Evolutionary conservation across 345 rosid species (phyloP).

Genomic region (Pistacia integerrima): DNA sequence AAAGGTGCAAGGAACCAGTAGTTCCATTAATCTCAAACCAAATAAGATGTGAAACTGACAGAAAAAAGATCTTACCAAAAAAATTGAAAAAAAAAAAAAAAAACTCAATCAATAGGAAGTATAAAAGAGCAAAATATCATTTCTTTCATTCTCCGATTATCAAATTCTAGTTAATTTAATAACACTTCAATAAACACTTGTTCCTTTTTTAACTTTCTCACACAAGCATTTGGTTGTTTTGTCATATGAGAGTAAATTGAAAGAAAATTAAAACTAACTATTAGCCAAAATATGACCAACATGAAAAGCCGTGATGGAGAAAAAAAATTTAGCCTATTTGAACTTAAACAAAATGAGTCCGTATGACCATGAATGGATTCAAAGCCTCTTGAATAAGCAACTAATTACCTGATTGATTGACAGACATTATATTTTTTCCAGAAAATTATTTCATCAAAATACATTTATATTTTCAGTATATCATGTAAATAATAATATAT

Average conservation of each 20-base stretch:
- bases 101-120: neutral
- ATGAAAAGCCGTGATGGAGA: neutral
- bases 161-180: too few species aligned
- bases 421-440: too few species aligned
- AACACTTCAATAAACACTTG: too few species aligned
- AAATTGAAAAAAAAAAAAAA: neutral
- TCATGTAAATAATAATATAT: too few species aligned
- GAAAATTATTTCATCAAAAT: too few species aligned
- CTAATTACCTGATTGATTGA: neutral
- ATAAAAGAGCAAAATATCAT: too few species aligned
- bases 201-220: too few species aligned
- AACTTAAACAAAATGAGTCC: neutral
- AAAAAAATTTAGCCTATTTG: neutral
- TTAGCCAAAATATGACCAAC: neutral
- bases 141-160: too few species aligned
- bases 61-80: neutral
- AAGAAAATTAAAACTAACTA: neutral
- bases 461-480: too few species aligned
- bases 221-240: neutral
- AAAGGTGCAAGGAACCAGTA: constrained; percentile 9
- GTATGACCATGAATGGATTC: neutral
- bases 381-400: neutral
- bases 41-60: neutral
- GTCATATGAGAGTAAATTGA: neutral
- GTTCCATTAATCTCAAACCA: neutral